Percentiles rank a stretch among this genome's conserved stretches.
Conservation (phyloP, 176 grass and related monocot genomes). For the Oryza brachyantha region DNA sequence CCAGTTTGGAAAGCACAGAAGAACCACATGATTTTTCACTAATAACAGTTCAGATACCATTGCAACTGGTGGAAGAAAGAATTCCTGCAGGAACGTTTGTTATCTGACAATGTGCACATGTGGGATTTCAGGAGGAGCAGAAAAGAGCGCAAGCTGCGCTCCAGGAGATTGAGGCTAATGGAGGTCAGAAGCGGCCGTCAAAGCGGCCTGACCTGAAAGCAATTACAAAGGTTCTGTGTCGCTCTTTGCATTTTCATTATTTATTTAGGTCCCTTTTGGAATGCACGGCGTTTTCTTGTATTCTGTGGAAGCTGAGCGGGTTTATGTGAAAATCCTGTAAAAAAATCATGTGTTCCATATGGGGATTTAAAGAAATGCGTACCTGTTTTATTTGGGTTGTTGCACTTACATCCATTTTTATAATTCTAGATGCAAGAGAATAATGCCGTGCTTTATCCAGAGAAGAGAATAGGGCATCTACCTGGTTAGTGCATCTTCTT, state of each 20-base stretch:
- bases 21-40: neutral
- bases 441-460: constrained; percentile 45
- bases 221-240: constrained; percentile 45
- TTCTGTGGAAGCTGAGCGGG: no score
- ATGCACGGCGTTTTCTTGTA: no score
- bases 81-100: neutral
- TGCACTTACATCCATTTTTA: neutral
- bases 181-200: constrained; percentile 40
- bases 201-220: constrained; percentile 63
- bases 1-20: neutral
- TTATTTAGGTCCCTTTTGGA: neutral
- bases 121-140: constrained; percentile 46
- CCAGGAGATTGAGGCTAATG: constrained; percentile 43
- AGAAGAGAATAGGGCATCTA: constrained; percentile 57
- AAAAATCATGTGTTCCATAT: neutral
- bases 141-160: constrained; percentile 38
- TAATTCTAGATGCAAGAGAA: constrained; percentile 55
- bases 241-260: neutral
- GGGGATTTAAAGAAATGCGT: neutral
- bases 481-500: constrained; percentile 32
- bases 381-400: neutral
- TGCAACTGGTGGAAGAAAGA: neutral
- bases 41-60: neutral
- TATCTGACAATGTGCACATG: neutral
- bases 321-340: neutral